These are phyloP conservation scores for Acer saccharum DNA, from an alignment of 345 rosid genomes.

Conservation along the genomic window DNA sequence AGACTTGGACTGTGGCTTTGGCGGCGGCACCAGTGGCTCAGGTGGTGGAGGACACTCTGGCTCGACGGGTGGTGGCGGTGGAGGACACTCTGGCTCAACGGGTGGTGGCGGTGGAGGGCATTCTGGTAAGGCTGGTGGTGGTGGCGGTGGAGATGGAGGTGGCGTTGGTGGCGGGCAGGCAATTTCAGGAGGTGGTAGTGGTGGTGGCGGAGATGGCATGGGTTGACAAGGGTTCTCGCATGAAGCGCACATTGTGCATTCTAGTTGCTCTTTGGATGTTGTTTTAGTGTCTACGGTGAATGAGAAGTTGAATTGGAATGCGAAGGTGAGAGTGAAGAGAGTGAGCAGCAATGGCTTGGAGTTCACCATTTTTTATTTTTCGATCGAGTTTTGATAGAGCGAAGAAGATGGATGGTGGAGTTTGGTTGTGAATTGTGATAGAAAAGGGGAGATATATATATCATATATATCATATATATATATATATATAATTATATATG, in stretches of 20 bases:
- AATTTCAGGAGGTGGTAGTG: constrained; percentile 25
- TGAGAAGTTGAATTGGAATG: constrained; percentile 13
- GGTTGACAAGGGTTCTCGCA: constrained; percentile 45
- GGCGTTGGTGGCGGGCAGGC: constrained; percentile 30
- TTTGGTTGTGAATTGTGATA: not conserved
- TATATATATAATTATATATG: too few relatives aligned
- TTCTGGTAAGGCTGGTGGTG: constrained; percentile 21
- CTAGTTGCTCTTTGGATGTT: constrained; percentile 32
- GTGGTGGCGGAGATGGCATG: constrained; percentile 25
- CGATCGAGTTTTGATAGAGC: not conserved
- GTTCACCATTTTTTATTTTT: constrained; percentile 1
- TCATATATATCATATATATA: too few relatives aligned
- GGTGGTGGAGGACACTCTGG: constrained; percentile 12
- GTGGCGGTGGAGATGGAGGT: constrained; percentile 13
- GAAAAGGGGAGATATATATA: not conserved
- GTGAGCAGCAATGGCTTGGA: not conserved
- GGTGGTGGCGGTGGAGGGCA: constrained; percentile 3
- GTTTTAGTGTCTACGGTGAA: not conserved
- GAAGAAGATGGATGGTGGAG: not conserved
- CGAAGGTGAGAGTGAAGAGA: constrained; percentile 14
- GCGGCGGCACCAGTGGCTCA: not conserved
- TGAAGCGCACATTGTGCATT: constrained; percentile 35
- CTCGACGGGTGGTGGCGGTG: constrained; percentile 29
- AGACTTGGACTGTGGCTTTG: constrained; percentile 13
- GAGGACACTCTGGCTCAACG: constrained; percentile 24